Percentiles rank a stretch among this genome's conserved stretches.
These are phyloP conservation scores for Lachancea waltii DNA, from an alignment of 805 yeast genomes.

Conservation along the genomic window DNA sequence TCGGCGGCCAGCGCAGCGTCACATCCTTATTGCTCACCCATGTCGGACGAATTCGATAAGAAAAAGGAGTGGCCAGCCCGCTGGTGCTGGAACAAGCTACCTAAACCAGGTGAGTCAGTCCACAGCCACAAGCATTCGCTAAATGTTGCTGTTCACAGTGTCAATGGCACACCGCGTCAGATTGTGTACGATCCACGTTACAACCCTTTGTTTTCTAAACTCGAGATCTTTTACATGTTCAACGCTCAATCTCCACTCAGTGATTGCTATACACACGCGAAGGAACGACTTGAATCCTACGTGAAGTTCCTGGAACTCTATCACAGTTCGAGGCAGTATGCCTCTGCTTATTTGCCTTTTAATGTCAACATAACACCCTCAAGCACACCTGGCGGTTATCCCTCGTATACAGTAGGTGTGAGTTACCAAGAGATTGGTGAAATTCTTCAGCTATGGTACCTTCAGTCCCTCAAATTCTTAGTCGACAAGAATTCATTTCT, in stretches of 20 bases:
- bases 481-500: conserved; percentile 23
- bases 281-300: conserved; percentile 20
- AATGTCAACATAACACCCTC: conserved; percentile 2
- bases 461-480: conserved; percentile 21
- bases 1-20: conserved; percentile 1
- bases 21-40: conserved; percentile 3
- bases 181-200: conserved; percentile 23
- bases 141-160: conserved; percentile 17
- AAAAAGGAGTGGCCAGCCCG: not conserved
- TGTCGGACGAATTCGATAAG: not conserved
- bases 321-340: conserved; percentile 17
- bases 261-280: conserved; percentile 19
- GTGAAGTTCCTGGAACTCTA: conserved; percentile 17
- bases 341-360: conserved; percentile 19
- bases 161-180: conserved; percentile 22
- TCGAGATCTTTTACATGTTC: conserved; percentile 25
- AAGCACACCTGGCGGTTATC: conserved; percentile 5
- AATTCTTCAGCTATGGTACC: conserved; percentile 23
- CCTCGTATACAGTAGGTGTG: conserved; percentile 8
- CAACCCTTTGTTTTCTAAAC: conserved; percentile 19
- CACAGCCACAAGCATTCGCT: conserved; percentile 18
- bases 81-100: conserved; percentile 23
- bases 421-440: conserved; percentile 20
- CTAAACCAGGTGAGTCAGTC: conserved; percentile 16
- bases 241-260: conserved; percentile 18